A percentile compares a stretch with the other conserved stretches of the same genome.
Conservation (phyloP, 176 grass and related monocot genomes). For the Oropetium thomaeum region DNA sequence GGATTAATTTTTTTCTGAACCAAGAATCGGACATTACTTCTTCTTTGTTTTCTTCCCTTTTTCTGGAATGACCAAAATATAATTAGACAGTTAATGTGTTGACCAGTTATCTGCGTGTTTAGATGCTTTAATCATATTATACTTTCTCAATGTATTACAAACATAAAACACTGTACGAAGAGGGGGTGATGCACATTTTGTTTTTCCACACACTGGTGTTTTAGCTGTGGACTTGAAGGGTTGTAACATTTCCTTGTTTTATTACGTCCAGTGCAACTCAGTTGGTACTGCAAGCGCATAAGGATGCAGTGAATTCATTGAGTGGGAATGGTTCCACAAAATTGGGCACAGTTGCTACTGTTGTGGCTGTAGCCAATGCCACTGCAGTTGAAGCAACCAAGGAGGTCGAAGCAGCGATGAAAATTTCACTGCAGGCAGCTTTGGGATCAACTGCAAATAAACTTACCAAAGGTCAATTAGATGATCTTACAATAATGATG, state of each 20-base stretch:
- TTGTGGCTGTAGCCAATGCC: conserved; percentile 81
- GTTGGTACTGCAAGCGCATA: conserved; percentile 76
- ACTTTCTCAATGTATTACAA: not conserved
- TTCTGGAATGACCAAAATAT: not conserved
- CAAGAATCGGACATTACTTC: not conserved
- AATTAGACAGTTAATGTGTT: not conserved
- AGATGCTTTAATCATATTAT: not conserved
- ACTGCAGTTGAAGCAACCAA: conserved; percentile 89
- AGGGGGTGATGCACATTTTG: not conserved
- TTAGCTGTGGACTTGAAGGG: conserved; percentile 6
- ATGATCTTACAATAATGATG: conserved; percentile 93
- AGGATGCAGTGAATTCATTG: conserved; percentile 79
- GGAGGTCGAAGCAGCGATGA: conserved; percentile 87
- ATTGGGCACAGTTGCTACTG: conserved; percentile 71
- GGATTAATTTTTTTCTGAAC: not conserved
- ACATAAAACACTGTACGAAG: not conserved
- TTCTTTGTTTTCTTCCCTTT: not conserved
- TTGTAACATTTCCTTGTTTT: conserved; percentile 27
- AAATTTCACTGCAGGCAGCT: conserved; percentile 64
- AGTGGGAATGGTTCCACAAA: conserved; percentile 63
- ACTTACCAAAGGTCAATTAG: conserved; percentile 67
- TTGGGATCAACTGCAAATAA: conserved; percentile 65
- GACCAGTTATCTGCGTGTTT: not conserved
- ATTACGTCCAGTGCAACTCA: conserved; percentile 72
- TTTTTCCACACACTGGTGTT: not conserved